Evolutionary conservation across 176 grass and related monocot genomes (phyloP).

Genomic region (Alloteropsis semialata): DNA sequence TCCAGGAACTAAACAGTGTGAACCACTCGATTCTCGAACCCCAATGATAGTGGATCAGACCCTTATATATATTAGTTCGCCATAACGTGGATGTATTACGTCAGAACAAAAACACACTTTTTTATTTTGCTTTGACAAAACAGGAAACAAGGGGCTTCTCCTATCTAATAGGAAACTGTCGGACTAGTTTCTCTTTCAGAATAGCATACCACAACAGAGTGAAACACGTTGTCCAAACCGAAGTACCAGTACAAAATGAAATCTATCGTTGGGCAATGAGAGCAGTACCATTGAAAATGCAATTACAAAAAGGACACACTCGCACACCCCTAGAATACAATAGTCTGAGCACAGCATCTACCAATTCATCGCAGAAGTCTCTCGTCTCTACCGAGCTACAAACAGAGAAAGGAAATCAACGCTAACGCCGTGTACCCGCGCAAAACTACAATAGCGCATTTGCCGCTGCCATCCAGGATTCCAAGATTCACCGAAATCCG

Average conservation of each 20-base stretch:
- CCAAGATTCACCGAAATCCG: neutral
- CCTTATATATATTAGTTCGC: neutral
- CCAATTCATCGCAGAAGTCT: neutral
- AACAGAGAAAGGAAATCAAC: neutral
- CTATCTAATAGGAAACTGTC: neutral
- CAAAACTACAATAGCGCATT: neutral
- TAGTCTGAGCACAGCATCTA: neutral
- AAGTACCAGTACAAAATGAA: neutral
- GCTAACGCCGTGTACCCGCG: neutral
- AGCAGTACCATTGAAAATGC: neutral
- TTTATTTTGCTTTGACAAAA: neutral
- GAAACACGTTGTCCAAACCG: neutral
- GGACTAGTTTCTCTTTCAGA: neutral
- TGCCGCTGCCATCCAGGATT: neutral
- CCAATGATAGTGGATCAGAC: neutral
- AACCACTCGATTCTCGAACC: neutral
- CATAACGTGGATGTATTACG: neutral
- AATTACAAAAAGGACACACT: neutral
- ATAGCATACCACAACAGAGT: neutral
- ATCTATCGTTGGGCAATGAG: neutral
- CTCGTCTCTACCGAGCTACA: neutral
- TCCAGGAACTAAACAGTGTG: neutral
- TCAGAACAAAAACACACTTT: neutral
- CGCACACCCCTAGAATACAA: neutral
- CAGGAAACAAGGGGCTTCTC: neutral